These are phyloP conservation scores for Gaeumannomyces tritici DNA, from an alignment of 2,329 filamentous ascomycete genomes.

Conservation along the genomic window DNA sequence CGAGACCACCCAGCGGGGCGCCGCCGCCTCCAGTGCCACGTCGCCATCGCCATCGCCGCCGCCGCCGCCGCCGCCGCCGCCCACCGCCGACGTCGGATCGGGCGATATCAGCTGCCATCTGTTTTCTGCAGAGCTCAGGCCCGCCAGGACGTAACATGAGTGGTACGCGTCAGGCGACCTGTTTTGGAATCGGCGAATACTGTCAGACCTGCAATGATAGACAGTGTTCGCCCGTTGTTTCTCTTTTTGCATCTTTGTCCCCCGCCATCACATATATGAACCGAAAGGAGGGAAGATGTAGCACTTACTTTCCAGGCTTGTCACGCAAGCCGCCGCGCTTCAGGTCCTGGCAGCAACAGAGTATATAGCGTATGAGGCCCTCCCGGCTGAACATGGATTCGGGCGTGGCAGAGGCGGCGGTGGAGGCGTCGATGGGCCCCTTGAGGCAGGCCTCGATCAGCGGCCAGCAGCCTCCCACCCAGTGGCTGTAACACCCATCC, in stretches of 20 bases:
- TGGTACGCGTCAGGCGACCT: constrained; percentile 83
- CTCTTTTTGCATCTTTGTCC: neutral
- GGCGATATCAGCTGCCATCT: constrained; percentile 36
- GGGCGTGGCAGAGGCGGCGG: constrained; percentile 11
- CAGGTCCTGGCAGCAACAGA: constrained; percentile 76
- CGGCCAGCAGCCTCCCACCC: constrained; percentile 93
- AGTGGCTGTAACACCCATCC: constrained; percentile 96
- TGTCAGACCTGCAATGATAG: neutral
- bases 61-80: neutral
- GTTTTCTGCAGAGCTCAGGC: constrained; percentile 75
- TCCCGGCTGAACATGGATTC: constrained; percentile 67
- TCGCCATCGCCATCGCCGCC: neutral
- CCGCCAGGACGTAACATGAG: constrained; percentile 82
- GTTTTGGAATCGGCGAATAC: neutral
- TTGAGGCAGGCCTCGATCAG: constrained; percentile 72
- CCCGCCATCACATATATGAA: neutral
- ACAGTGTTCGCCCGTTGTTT: no score
- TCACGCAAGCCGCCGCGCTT: constrained; percentile 76
- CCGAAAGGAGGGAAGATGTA: neutral
- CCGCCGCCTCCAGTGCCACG: neutral
- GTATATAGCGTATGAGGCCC: constrained; percentile 79
- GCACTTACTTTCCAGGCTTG: constrained; percentile 75
- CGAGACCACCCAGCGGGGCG: constrained; percentile 30
- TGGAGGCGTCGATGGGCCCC: constrained; percentile 25
- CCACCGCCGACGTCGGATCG: constrained; percentile 14